Base-by-base conservation (phyloP, 805 yeast species). In the Yarrowia sp. region DNA sequence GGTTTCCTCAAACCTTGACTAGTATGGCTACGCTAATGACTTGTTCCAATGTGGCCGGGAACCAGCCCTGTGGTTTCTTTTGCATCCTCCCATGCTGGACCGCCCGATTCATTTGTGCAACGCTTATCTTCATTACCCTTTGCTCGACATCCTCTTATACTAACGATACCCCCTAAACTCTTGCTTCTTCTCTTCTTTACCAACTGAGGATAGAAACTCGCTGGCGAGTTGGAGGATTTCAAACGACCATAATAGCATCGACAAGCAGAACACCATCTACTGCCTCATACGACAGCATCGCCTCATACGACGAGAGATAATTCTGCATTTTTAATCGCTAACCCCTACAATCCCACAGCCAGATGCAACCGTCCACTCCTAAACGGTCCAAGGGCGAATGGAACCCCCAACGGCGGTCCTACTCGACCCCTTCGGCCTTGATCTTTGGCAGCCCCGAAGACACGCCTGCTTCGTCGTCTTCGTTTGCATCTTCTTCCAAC, bases 191-290 rank as follows among this genome's bases (percentile, higher is more conserved):
- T 31, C 61, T 28, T 28, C 47, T 22, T 15, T 28, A 55, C 47
- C 61, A 53, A 36, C 58, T 36, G 58, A 51, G 58, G 61, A 41
- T 17, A 55, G 61, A 28, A n/a, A 55, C 61, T 55, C 61, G 61
- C 61, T 39, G 61, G 61, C 61, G 61, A 55, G 61, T 55, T 39
- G 61, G 61, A 55, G 61, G 61, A 55, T 45, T 45, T 31, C 51
- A 35, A 53, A n/a, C 15, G 48, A 15, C 41, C n/a, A n/a, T n/a
- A 35, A 6, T 33, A 22, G 28, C 28, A 22, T 22, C n/a, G n/a
- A n/a, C n/a, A 22, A 22, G 28, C 28, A 22, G n/a, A n/a, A n/a
- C n/a, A n/a, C n/a, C n/a, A 41, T 39, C 38, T n/a, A n/a, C n/a
- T n/a, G n/a, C n/a, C n/a, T n/a, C n/a, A n/a, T 9, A 14, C 32